phyloP scores from a whole-genome alignment of 768 basidiomycete species.

The Lentinula aciculospora region DNA sequence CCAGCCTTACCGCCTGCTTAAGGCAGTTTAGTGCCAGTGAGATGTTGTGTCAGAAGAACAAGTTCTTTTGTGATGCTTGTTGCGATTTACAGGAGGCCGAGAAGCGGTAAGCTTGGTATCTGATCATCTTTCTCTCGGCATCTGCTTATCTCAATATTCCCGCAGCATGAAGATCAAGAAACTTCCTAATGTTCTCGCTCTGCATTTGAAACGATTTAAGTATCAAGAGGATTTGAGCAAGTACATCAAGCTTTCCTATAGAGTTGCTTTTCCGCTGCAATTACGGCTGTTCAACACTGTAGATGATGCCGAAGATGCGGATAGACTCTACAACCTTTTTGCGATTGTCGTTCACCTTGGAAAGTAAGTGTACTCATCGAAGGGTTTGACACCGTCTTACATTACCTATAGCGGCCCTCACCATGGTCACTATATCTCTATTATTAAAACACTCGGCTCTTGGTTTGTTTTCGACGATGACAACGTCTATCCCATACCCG shows the following conservation, averaged over 20 bases:
- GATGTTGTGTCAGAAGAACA: slow-evolving; percentile 97
- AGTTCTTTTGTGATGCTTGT: slow-evolving; percentile 97
- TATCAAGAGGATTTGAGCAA: slow-evolving; percentile 89
- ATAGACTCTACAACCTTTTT: slow-evolving; percentile 90
- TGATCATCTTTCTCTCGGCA: neutral
- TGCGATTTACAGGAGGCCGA: slow-evolving; percentile 97
- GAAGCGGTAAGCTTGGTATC: slow-evolving; percentile 62
- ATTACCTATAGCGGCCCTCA: slow-evolving; percentile 73
- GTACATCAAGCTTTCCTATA: slow-evolving; percentile 94
- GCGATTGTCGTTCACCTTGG: slow-evolving; percentile 99
- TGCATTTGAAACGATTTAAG: slow-evolving; percentile 98
- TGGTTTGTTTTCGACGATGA: slow-evolving; percentile 98
- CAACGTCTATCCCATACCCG: slow-evolving; percentile 81
- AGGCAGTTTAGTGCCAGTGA: slow-evolving; percentile 96
- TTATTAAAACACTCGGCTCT: slow-evolving; percentile 73
- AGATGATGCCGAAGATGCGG: slow-evolving; percentile 87
- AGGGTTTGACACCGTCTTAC: slow-evolving; percentile 11
- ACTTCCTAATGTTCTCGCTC: slow-evolving; percentile 88
- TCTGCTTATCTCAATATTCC: neutral
- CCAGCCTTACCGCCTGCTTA: slow-evolving; percentile 92
- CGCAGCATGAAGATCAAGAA: slow-evolving; percentile 97
- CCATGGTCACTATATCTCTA: slow-evolving; percentile 96
- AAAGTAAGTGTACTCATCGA: slow-evolving; percentile 56
- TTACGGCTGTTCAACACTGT: slow-evolving; percentile 95
- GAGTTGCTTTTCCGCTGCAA: slow-evolving; percentile 94